Conservation (phyloP, 345 rosid genomes). For the Punica granatum region DNA sequence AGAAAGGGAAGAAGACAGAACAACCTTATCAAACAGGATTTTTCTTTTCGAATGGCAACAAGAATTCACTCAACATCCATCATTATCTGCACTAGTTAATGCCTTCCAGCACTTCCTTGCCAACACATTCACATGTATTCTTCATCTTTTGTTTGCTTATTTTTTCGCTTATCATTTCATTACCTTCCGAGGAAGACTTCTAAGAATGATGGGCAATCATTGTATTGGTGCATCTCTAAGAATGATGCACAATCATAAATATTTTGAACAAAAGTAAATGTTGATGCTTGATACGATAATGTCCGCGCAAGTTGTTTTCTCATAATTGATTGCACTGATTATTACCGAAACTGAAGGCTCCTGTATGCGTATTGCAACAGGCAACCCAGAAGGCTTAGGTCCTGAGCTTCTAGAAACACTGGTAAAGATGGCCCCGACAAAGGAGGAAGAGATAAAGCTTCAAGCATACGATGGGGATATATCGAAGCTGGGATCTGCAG, state of each 20-base stretch:
- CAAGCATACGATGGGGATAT: constrained; percentile 65
- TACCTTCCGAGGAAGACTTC: background rate
- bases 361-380: constrained; percentile 28
- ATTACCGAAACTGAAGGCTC: background rate
- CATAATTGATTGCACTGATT: background rate
- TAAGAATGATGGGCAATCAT: background rate
- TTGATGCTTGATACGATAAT: background rate
- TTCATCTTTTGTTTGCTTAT: background rate
- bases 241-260: background rate
- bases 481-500: constrained; percentile 84
- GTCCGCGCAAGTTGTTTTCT: background rate
- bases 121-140: background rate
- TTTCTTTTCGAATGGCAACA: background rate
- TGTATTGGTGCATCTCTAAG: background rate
- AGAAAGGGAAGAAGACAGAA: background rate
- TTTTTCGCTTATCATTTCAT: background rate
- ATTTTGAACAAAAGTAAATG: background rate
- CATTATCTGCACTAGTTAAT: background rate
- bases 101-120: no score
- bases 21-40: background rate
- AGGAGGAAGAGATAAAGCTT: constrained; percentile 94
- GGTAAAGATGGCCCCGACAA: constrained; percentile 98
- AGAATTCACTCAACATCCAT: background rate
- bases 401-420: constrained; percentile 89
- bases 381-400: constrained; percentile 82